Base-by-base conservation (phyloP, 163 green algal genomes). In the Coccomyxa subellipsoidea region DNA sequence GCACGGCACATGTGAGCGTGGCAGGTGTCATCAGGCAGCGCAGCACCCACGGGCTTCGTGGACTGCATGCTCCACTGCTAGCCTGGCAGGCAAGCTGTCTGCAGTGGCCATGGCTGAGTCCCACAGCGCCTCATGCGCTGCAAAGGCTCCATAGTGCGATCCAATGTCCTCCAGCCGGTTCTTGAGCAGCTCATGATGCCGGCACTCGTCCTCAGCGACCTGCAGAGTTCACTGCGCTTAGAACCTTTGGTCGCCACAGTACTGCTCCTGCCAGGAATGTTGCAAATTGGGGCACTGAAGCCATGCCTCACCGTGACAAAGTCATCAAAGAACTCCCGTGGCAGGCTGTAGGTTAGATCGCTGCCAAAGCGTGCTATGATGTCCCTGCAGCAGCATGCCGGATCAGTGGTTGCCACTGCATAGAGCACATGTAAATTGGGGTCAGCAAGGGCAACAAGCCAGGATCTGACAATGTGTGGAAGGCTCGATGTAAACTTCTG, bases 71-170 rank as follows among this genome's bases (percentile, higher is more conserved):
- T 98, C 95, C 29, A 98, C 88, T 0, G 92, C 94, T 27, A 98
- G 88, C 4, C 95, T 87, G 1, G 93, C 93, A 32, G 89, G 87
- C 59, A 98, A 82, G 80, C 87, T 94, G 82, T 92, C 79, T 0
- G 88, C 81, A 54, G 94, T 96, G 15, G 80, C 84, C 2, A 25
- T 69, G 4, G 95, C 95, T 5, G 89, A 94, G 82, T 97, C 90
- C 95, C 95, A 98, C 80, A 98, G 87, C 10, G 93, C 95, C 53
- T 98, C 95, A 85, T 98, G 95, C 10, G 85, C 94, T 8, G 89
- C 82, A 54, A 97, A 75, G 0, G 91, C 93, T 0, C 95, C 95
- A 79, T 98, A 98, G 53, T 80, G 32, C 0, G 82, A 92, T 0
- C 94, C 94, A 39, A 92, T 69, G 23, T 88, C 89, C 76, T 92